Percentiles rank a stretch among this genome's conserved stretches.
phyloP scores from a whole-genome alignment of 192 early-diverging fungal species.

The Pilaira anomala region DNA sequence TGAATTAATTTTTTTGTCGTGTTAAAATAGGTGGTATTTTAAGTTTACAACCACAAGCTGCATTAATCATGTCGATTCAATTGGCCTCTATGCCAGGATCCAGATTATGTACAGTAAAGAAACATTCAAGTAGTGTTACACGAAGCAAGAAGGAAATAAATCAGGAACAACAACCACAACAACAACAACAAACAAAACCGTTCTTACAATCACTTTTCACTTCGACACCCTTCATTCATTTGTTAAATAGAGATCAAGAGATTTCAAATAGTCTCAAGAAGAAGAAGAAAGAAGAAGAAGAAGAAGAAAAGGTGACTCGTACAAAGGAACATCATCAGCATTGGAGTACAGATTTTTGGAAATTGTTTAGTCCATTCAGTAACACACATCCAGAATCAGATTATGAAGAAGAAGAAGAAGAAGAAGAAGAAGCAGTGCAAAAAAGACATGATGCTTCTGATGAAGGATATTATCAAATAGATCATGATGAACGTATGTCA shows the following conservation, averaged over 20 bases:
- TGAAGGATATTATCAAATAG: slow-evolving; percentile 17
- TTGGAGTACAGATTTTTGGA: slow-evolving; percentile 19
- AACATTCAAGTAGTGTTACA: not conserved
- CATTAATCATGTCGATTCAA: slow-evolving; percentile 20
- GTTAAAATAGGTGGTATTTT: slow-evolving; percentile 14
- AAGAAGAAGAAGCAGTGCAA: not conserved
- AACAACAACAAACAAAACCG: slow-evolving; percentile 6
- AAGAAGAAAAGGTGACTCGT: not conserved
- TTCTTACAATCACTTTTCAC: slow-evolving; percentile 12
- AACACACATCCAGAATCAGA: not conserved
- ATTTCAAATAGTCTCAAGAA: too few species aligned
- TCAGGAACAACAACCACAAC: not conserved
- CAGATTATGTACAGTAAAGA: not conserved
- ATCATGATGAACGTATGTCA: not conserved
- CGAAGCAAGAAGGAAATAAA: not conserved
- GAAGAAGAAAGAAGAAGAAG: not conserved
- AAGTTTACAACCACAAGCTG: slow-evolving; percentile 19
- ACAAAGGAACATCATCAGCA: slow-evolving; percentile 1
- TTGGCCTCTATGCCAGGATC: slow-evolving; percentile 10
- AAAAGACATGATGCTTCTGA: too few species aligned
- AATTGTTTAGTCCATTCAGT: slow-evolving; percentile 2
- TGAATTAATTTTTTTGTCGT: not conserved
- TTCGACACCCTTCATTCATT: not conserved
- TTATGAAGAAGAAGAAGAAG: not conserved
- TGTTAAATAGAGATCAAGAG: not conserved